Evolutionary conservation across 148 eudicot genomes (phyloP), one percentile per base, ranked within the genome.

Genomic region (Chenopodium berlandieri): DNA sequence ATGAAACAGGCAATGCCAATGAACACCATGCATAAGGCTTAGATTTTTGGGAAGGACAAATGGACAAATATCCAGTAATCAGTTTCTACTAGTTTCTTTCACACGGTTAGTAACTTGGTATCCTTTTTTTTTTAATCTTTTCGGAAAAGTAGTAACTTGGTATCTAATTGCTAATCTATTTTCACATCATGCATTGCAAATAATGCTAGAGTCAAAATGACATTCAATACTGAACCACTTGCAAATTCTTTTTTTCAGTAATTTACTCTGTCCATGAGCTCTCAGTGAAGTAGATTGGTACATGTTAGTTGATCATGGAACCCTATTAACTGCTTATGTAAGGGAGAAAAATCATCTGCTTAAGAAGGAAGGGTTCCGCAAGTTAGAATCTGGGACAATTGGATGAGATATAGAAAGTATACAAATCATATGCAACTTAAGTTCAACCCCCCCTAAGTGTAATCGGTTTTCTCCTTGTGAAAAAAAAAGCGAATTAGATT

Each of bases 1-100:
- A 65, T 91, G 77, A 85, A 83, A 78, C 89, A 86, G 48, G 90
- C 89, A 74, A 78, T 81, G 75, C 88, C 71, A 82, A 79, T 83
- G 76, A 89, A 86, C 48, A 68, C 90, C 54, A 79, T 71, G 65
- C 86, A 75, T 19, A 87, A 87, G 78, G 88, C 80, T 50, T 89
- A 88, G 85, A 46, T 62, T 34, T 47, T 40, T 64, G 64, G 48
- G 67, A 71, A 75, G 50, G 52, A 34, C 31, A 58, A 77, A 30
- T 48, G 62, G 32, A 11, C 65, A 19, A 27, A 71, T 73, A 73
- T 73, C 1, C 12, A 44, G 74, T 71, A 20, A 69, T 9, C 74
- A 71, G 23, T 65, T 72, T 12, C 14, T 79, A 22, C n/a, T 44
- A 27, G 2, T 72, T 73, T 25, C 62, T 25, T 60, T 40, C 19